Conservation (phyloP, 2,329 filamentous ascomycete genomes). For the Alternaria ethzedia region DNA sequence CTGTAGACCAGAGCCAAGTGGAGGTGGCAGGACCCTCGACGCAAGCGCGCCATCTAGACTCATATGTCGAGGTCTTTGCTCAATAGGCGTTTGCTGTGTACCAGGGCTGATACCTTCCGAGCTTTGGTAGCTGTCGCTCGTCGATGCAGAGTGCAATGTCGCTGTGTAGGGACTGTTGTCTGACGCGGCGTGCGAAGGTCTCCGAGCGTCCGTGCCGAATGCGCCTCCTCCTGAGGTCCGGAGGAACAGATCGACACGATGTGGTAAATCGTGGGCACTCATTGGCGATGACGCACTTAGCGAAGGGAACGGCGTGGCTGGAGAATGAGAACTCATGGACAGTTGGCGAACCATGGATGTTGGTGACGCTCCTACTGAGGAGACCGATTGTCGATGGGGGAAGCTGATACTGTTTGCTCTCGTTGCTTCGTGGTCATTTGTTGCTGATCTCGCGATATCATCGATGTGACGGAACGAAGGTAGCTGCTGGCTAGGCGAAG, state of each 20-base stretch:
- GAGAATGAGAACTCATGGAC: conserved; percentile 44
- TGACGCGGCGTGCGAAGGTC: conserved; percentile 47
- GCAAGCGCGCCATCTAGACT: conserved; percentile 40
- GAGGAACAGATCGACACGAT: conserved; percentile 40
- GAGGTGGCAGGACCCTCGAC: conserved; percentile 41
- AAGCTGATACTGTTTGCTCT: conserved; percentile 36
- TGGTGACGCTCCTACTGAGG: conserved; percentile 45
- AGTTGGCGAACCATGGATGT: conserved; percentile 40
- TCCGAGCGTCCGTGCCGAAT: conserved; percentile 34
- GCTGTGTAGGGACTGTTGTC: conserved; percentile 43
- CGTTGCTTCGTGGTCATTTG: conserved; percentile 36
- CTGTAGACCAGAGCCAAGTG: conserved; percentile 37
- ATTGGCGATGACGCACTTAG: conserved; percentile 44
- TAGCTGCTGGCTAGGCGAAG: conserved; percentile 42
- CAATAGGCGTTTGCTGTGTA: conserved; percentile 36
- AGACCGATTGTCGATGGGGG: conserved; percentile 45
- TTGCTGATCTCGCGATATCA: conserved; percentile 44
- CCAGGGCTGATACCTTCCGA: conserved; percentile 45
- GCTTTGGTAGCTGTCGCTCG: conserved; percentile 45
- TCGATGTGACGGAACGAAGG: conserved; percentile 44
- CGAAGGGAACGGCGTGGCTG: conserved; percentile 37
- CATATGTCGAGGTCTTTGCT: conserved; percentile 34
- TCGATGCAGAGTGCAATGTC: conserved; percentile 38
- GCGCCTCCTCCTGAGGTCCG: conserved; percentile 37
- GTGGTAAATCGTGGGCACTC: conserved; percentile 36